phyloP scores from a whole-genome alignment of 306 rosid species.

The Alnus glutinosa region DNA sequence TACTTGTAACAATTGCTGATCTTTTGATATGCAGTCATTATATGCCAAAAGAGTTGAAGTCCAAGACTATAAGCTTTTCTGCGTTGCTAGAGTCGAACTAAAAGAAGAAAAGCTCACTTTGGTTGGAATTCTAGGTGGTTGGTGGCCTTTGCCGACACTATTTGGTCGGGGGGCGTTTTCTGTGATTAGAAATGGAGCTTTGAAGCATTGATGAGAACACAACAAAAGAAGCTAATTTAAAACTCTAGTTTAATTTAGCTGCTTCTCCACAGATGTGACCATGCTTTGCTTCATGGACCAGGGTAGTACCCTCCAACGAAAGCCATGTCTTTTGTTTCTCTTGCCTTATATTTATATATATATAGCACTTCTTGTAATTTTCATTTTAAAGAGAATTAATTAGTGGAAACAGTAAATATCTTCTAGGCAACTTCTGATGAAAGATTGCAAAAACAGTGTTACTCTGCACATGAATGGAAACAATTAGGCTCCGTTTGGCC shows the following conservation, averaged over 20 bases:
- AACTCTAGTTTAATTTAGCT: slow-evolving; percentile 7
- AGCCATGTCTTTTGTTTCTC: slow-evolving; percentile 6
- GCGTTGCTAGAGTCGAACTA: slow-evolving; percentile 66
- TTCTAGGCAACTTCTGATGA: neutral
- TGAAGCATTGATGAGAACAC: slow-evolving; percentile 27
- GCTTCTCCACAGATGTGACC: slow-evolving; percentile 1
- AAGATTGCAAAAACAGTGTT: neutral
- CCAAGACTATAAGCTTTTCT: slow-evolving; percentile 63
- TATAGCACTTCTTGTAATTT: neutral
- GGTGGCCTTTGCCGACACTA: slow-evolving; percentile 63
- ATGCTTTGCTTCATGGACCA: slow-evolving; percentile 4
- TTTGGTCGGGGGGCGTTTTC: slow-evolving; percentile 32
- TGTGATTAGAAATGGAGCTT: slow-evolving; percentile 31
- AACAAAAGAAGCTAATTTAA: slow-evolving; percentile 10
- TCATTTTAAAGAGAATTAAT: neutral
- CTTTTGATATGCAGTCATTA: slow-evolving; percentile 48
- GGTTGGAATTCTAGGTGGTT: slow-evolving; percentile 75
- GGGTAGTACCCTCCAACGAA: neutral
- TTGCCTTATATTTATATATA: neutral
- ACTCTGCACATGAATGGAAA: neutral
- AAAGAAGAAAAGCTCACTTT: slow-evolving; percentile 47
- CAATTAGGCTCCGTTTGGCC: neutral
- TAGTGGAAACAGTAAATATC: neutral
- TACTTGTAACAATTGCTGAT: slow-evolving; percentile 22
- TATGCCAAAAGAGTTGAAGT: slow-evolving; percentile 79